phyloP scores from a whole-genome alignment of 371 early-diverging fungal species.

The Apophysomyces variabilis region DNA sequence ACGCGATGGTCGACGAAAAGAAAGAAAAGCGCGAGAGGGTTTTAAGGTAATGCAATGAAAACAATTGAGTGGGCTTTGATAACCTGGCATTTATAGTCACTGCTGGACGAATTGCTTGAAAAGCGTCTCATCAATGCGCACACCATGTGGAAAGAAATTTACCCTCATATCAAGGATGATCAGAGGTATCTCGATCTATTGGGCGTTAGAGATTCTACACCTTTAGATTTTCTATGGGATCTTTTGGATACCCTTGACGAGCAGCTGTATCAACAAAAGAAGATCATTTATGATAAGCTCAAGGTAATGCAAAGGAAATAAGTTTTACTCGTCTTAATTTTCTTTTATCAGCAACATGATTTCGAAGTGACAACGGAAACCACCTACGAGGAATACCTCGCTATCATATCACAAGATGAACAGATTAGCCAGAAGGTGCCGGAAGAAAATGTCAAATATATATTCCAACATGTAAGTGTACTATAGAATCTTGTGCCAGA shows the following conservation, averaged over 20 bases:
- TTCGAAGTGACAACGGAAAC: slow-evolving; percentile 61
- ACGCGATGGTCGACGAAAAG: slow-evolving; percentile 53
- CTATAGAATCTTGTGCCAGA: background rate
- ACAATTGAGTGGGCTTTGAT: background rate
- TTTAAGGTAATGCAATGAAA: slow-evolving; percentile 46
- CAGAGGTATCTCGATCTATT: slow-evolving; percentile 73
- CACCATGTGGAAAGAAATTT: slow-evolving; percentile 86
- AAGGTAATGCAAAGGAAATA: slow-evolving; percentile 36
- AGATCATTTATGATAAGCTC: slow-evolving; percentile 63
- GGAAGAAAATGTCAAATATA: slow-evolving; percentile 44
- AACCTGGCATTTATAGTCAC: slow-evolving; percentile 31
- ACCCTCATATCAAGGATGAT: slow-evolving; percentile 75
- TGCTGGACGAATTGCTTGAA: slow-evolving; percentile 63
- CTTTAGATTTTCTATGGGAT: slow-evolving; percentile 94
- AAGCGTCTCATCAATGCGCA: slow-evolving; percentile 67
- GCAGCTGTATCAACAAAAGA: slow-evolving; percentile 70
- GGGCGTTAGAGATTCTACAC: slow-evolving; percentile 84
- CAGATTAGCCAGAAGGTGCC: slow-evolving; percentile 23
- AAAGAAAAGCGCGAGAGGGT: slow-evolving; percentile 73
- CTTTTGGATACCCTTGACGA: slow-evolving; percentile 81
- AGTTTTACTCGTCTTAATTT: background rate
- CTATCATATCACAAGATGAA: slow-evolving; percentile 34
- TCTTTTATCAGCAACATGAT: slow-evolving; percentile 31
- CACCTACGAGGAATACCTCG: slow-evolving; percentile 52
- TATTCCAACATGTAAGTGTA: slow-evolving; percentile 29